Conservation (phyloP, 2,329 filamentous ascomycete species). For the Cryphonectria parasitica region DNA sequence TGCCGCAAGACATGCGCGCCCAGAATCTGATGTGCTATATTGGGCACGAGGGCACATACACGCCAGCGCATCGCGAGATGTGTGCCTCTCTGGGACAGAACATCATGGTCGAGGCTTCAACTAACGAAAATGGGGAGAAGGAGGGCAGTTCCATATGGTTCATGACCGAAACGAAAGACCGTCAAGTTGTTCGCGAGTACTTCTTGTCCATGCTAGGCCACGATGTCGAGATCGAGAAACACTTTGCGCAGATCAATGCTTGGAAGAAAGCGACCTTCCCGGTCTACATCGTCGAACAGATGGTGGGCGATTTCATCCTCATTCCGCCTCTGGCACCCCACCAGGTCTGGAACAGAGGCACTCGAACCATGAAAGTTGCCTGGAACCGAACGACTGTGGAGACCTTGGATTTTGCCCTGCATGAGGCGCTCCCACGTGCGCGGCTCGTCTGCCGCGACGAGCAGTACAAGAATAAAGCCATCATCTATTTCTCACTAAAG, state of each 20-base stretch:
- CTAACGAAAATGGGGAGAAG: constrained; percentile 72
- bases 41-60: constrained; percentile 96
- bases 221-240: constrained; percentile 94
- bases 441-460: constrained; percentile 94
- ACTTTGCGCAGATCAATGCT: constrained; percentile 93
- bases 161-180: constrained; percentile 96
- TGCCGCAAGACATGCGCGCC: constrained; percentile 85
- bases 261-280: constrained; percentile 95
- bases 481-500: constrained; percentile 82
- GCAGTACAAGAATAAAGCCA: constrained; percentile 98
- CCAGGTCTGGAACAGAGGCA: constrained; percentile 98
- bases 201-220: constrained; percentile 92
- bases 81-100: constrained; percentile 95
- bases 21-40: constrained; percentile 99
- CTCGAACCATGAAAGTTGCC: constrained; percentile 93
- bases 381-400: constrained; percentile 97
- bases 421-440: constrained; percentile 86
- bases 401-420: constrained; percentile 82
- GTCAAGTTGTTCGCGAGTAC: constrained; percentile 88
- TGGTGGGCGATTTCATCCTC: constrained; percentile 87
- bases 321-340: constrained; percentile 92
- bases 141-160: constrained; percentile 96
- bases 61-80: constrained; percentile 95
- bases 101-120: constrained; percentile 94
- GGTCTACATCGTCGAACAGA: constrained; percentile 91